Base-by-base conservation (phyloP, 805 yeast species). In the Isabelozyma heimii region DNA sequence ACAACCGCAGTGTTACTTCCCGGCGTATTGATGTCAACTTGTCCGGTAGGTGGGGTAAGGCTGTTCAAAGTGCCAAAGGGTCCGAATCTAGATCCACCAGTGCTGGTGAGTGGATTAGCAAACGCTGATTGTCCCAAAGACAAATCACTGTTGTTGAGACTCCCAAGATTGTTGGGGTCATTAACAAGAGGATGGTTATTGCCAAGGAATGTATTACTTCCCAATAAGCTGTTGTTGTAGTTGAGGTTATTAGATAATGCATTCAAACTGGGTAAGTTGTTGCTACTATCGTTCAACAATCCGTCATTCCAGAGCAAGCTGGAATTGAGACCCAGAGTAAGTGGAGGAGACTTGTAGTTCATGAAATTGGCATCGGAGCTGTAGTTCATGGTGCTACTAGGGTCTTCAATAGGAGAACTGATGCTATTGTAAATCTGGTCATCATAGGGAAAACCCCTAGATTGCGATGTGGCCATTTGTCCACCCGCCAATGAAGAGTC, bases 401-500 rank as follows among this genome's bases (percentile, higher is more conserved):
- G 35, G n/a, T 30, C 35, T 30, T 30, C 35, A 30, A 30, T 30
- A 10, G 35, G 35, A 30, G 35, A 30, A 3, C 35, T 30, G 35
- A 30, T 30, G n/a, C n/a, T 30, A 30, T 30, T 43, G 44, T 58
- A 58, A 13, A 55, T 49, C 42, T 47, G 50, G 40, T 58, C 62
- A 37, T 58, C 61, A 43, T 58, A 58, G 8, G 61, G 61, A 40
- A 58, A 58, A 9, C 61, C 60, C 40, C 37, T 50, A 5, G 43
- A 28, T 41, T 28, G 51, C 10, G 50, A 30, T 16, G 20, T n/a
- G 26, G 8, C 43, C 40, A 37, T 24, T n/a, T 30, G 35, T 8
- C 35, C 35, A 30, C 35, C 35, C 4, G n/a, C 3, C 35, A 30
- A 30, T 30, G 35, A 30, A 8, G 38, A 20, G 30, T 39, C 43